A percentile compares a stretch with the other conserved stretches of the same genome.
Conservation (phyloP, 2,329 filamentous ascomycete genomes). For the Claviceps spartinae region DNA sequence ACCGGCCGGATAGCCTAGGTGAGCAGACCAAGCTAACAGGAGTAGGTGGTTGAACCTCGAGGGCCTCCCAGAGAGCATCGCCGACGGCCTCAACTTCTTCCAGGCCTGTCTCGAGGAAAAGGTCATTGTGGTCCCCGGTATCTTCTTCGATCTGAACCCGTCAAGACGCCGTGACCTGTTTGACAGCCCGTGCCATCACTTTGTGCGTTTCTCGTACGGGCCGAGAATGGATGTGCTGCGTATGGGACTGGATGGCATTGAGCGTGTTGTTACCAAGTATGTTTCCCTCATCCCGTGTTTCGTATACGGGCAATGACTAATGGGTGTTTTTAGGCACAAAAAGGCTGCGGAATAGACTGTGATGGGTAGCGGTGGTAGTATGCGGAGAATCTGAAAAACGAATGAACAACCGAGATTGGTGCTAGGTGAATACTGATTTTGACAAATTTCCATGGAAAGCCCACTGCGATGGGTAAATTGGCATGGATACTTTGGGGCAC, state of each 20-base stretch:
- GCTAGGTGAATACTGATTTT: background rate
- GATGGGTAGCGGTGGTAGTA: background rate
- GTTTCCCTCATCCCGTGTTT: constrained; percentile 10
- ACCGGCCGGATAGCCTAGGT: background rate
- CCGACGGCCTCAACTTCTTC: constrained; percentile 94
- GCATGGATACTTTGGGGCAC: no score
- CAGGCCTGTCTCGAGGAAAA: constrained; percentile 85
- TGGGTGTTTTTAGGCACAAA: constrained; percentile 9
- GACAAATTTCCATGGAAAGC: no score
- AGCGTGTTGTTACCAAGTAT: constrained; percentile 64
- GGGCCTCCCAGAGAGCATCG: constrained; percentile 64
- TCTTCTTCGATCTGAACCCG: constrained; percentile 96
- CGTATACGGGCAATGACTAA: constrained; percentile 1
- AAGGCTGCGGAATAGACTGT: constrained; percentile 7
- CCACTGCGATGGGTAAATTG: no score
- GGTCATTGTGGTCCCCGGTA: constrained; percentile 91
- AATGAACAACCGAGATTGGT: background rate
- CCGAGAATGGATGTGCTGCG: constrained; percentile 67
- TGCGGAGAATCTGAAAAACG: background rate
- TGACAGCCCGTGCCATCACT: constrained; percentile 88
- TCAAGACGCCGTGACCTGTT: constrained; percentile 81
- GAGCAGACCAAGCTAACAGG: background rate
- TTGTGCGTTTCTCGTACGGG: constrained; percentile 74
- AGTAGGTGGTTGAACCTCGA: constrained; percentile 44
- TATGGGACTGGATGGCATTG: constrained; percentile 72